Conservation (phyloP, 192 early-diverging fungal genomes). For the Umbelopsis ramanniana region DNA sequence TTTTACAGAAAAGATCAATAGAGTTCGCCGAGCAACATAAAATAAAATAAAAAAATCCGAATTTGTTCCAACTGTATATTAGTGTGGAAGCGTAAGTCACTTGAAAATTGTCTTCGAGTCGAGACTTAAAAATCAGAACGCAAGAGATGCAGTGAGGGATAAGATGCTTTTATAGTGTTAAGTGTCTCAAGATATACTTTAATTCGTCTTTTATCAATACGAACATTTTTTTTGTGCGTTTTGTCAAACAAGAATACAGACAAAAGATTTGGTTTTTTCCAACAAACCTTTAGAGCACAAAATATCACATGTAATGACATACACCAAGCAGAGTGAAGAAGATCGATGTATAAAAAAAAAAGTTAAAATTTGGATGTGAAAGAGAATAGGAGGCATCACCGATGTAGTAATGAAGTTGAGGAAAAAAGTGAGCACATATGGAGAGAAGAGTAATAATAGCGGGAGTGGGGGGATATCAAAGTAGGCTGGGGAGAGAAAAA, state of each 20-base stretch:
- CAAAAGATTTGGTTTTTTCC: too few relatives aligned
- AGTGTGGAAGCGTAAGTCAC: neutral
- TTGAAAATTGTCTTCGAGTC: too few relatives aligned
- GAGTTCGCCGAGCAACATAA: slow-evolving; percentile 24
- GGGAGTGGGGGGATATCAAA: slow-evolving; percentile 17
- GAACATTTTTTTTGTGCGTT: too few relatives aligned
- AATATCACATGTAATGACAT: neutral
- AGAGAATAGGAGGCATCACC: neutral
- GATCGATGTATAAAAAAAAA: neutral
- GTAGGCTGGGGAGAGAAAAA: neutral
- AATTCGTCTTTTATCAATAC: too few relatives aligned
- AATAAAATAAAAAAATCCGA: slow-evolving; percentile 19
- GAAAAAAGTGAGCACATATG: neutral
- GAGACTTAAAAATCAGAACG: too few relatives aligned
- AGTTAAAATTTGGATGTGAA: neutral
- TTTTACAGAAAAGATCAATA: slow-evolving; percentile 6
- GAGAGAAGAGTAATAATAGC: slow-evolving; percentile 9
- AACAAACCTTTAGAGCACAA: neutral
- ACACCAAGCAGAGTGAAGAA: neutral
- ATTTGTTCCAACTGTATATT: slow-evolving; percentile 22
- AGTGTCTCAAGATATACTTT: too few relatives aligned
- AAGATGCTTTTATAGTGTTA: too few relatives aligned
- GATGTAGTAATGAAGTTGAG: neutral
- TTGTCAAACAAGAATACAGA: too few relatives aligned
- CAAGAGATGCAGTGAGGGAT: too few relatives aligned